Conservation (phyloP, 441 rosid species). For the Euphorbia schlechtendalii region DNA sequence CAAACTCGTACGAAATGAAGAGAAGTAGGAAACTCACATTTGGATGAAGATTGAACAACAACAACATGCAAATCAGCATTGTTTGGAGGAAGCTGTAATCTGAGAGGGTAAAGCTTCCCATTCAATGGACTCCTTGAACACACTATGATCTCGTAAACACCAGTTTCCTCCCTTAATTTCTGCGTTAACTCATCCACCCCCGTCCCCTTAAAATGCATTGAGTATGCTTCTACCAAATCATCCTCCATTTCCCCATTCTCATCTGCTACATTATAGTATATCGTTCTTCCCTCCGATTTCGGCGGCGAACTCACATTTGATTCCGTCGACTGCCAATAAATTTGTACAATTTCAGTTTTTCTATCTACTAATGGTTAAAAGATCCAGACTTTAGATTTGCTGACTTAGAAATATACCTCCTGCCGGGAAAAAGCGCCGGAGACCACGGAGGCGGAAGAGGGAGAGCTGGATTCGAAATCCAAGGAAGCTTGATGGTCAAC, state of each 20-base stretch:
- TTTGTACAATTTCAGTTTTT: not conserved
- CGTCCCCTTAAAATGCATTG: constrained; percentile 67
- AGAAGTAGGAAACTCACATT: constrained; percentile 36
- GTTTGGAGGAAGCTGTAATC: constrained; percentile 89
- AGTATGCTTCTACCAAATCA: constrained; percentile 40
- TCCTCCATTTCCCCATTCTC: constrained; percentile 64
- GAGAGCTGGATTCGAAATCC: constrained; percentile 36
- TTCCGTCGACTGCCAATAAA: constrained; percentile 44
- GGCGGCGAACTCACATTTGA: constrained; percentile 47
- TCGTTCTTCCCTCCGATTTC: constrained; percentile 66
- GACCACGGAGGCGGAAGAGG: constrained; percentile 33
- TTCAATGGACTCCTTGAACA: constrained; percentile 83
- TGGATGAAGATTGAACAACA: constrained; percentile 40
- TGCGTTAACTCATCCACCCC: constrained; percentile 58
- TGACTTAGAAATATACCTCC: constrained; percentile 50
- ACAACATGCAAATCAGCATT: constrained; percentile 62
- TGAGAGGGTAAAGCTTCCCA: constrained; percentile 69
- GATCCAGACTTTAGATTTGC: not conserved
- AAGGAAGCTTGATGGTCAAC: constrained; percentile 45
- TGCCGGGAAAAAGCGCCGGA: constrained; percentile 46
- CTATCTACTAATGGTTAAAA: not conserved
- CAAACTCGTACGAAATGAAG: too few species aligned
- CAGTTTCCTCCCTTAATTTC: constrained; percentile 58
- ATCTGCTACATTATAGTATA: constrained; percentile 68
- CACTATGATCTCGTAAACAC: constrained; percentile 58